A percentile compares a stretch with the other conserved stretches of the same genome.
phyloP scores from a whole-genome alignment of 1,139 yeast species.

The Lodderomyces pseudojiufengensis region DNA sequence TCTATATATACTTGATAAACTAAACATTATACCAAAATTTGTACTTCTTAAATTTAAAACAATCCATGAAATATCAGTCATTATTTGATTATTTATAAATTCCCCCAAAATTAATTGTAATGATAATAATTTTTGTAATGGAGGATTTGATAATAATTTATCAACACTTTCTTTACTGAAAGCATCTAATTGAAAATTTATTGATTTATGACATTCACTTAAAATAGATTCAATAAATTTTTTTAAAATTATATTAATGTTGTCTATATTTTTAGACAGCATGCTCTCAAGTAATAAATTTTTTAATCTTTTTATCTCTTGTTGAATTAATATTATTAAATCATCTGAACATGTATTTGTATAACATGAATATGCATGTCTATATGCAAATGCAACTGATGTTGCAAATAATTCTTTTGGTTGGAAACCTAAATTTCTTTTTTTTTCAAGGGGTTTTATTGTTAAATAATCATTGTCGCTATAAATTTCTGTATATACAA shows the following conservation, averaged over 20 bases:
- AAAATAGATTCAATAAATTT: conserved; percentile 45
- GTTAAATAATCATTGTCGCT: conserved; percentile 20
- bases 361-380: conserved; percentile 68
- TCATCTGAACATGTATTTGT: conserved; percentile 65
- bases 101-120: conserved; percentile 70
- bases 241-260: conserved; percentile 22
- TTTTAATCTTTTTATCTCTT: conserved; percentile 36
- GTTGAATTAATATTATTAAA: conserved; percentile 51
- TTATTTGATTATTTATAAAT: conserved; percentile 34
- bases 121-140: conserved; percentile 61
- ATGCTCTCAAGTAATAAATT: conserved; percentile 13
- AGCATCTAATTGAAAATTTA: conserved; percentile 62
- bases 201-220: conserved; percentile 65
- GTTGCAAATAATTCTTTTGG: conserved; percentile 36
- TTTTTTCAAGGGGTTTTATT: conserved; percentile 29
- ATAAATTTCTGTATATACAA: conserved; percentile 32
- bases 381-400: conserved; percentile 59
- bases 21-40: conserved; percentile 72
- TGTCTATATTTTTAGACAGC: conserved; percentile 15
- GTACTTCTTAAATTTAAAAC: conserved; percentile 66
- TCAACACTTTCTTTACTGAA: conserved; percentile 67
- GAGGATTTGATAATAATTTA: conserved; percentile 67
- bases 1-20: conserved; percentile 58
- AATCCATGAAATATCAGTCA: conserved; percentile 62
- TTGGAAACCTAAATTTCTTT: conserved; percentile 16